Conservation (phyloP, 192 early-diverging fungal genomes). For the Coemansia reversa region DNA sequence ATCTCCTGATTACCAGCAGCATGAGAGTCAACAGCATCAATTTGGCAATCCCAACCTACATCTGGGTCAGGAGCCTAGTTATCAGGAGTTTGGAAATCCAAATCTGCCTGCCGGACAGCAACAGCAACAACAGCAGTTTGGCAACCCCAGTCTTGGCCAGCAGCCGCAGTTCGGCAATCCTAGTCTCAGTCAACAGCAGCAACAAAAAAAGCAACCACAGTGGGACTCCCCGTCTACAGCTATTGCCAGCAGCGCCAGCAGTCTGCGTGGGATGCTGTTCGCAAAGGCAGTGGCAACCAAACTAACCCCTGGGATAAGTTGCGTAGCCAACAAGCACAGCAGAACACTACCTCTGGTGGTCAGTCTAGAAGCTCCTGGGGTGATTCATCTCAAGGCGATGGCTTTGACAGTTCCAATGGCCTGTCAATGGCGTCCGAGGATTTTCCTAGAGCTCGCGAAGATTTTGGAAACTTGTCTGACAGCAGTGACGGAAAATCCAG, state of each 20-base stretch:
- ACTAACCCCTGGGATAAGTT: conserved; percentile 30
- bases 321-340: conserved; percentile 21
- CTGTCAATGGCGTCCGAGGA: conserved; percentile 19
- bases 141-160: conserved; percentile 9
- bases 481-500: not conserved
- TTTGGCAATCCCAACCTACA: conserved; percentile 4
- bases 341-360: not conserved
- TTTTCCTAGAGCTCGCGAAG: conserved; percentile 38
- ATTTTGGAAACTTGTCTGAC: conserved; percentile 18
- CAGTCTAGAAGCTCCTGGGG: conserved; percentile 24
- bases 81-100: conserved; percentile 7
- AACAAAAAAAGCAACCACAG: not conserved
- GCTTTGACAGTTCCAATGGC: not conserved
- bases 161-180: conserved; percentile 17
- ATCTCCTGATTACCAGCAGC: conserved; percentile 7
- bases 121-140: conserved; percentile 6
- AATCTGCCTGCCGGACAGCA: not conserved
- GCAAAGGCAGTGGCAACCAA: conserved; percentile 6
- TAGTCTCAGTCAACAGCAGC: not conserved
- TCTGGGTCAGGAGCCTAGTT: not conserved
- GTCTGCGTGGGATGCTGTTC: conserved; percentile 35
- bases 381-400: conserved; percentile 10
- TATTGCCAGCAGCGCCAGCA: not conserved
- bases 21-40: conserved; percentile 10
- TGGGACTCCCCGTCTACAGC: not conserved